Conservation (phyloP, 1,284 basidiomycete species). For the Irpex sp. region DNA sequence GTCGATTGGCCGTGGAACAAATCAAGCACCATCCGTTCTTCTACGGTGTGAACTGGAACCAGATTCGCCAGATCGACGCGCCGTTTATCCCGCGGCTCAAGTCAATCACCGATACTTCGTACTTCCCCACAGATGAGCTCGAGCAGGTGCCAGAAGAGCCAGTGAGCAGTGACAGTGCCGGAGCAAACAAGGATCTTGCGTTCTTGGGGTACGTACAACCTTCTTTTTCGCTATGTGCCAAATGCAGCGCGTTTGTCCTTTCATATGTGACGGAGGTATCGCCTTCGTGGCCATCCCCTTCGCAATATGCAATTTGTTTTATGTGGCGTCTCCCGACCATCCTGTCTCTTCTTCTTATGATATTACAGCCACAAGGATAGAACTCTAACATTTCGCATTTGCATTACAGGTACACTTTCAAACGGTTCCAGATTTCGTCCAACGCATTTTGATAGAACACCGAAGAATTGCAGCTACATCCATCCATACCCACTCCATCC, state of each 20-base stretch:
- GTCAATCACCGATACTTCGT: slow-evolving; percentile 92
- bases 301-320: background rate
- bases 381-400: no score
- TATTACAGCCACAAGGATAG: background rate
- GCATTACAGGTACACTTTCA: slow-evolving; percentile 71
- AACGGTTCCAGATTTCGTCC: slow-evolving; percentile 57
- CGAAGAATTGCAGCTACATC: background rate
- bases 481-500: background rate
- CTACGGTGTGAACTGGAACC: slow-evolving; percentile 92
- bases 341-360: background rate
- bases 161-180: slow-evolving; percentile 62
- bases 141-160: slow-evolving; percentile 79
- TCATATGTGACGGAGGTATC: background rate
- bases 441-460: slow-evolving; percentile 26
- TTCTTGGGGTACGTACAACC: slow-evolving; percentile 76
- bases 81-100: slow-evolving; percentile 94
- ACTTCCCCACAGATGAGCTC: slow-evolving; percentile 97
- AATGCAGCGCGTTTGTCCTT: background rate
- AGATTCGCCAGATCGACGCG: slow-evolving; percentile 89
- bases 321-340: background rate
- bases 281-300: background rate
- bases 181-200: slow-evolving; percentile 86
- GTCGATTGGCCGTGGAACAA: slow-evolving; percentile 79
- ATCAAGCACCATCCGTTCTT: slow-evolving; percentile 97
- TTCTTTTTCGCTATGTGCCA: background rate